Evolutionary conservation across 192 early-diverging fungal genomes (phyloP), one percentile per base, ranked within the genome.

Genomic region (Linnemannia zychae): DNA sequence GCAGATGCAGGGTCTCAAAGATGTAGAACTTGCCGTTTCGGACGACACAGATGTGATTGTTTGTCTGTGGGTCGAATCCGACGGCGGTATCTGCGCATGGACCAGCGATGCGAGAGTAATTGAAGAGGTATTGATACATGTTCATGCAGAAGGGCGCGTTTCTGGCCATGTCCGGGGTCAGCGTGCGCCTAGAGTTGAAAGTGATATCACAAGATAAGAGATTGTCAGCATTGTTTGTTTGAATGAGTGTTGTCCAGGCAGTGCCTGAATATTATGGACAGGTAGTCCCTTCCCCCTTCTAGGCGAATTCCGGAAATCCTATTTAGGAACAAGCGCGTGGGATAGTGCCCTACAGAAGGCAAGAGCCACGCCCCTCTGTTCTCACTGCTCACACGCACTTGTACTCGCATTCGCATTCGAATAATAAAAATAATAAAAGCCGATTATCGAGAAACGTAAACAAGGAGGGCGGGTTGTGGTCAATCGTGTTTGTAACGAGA

Each of bases 81-180:
- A 92, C 88, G 50, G 95, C 95, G 72, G 88, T 86, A 87, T 97
- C 96, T 28, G 81, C 89, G 4, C 88, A 87, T 13, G 91, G 85
- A 78, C 91, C 90, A 15, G 96, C 93, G 75, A 96, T 94, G 44
- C 96, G 94, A 75, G 92, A 92, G 50, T 94, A 91, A 80, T 94
- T 96, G 91, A 96, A 97, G 84, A 96, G 83, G 82, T 93, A 96
- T 77, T 92, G 90, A 90, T 96, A 97, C 90, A 96, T 95, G 84
- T 94, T 90, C 92, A 93, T 93, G 86, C 93, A 96, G 83, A 97
- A 93, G 11, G 95, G 90, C 52, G 90, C 89, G 60, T 90, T 90
- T 53, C 92, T 92, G 37, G 93, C 91, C 87, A 87, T 92, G 86
- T 96, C 96, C 4, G 93, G 93, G 48, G 92, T 91, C 38, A 96